phyloP scores from a whole-genome alignment of 2,329 filamentous ascomycete genomes.

The Curvularia spicifera region DNA sequence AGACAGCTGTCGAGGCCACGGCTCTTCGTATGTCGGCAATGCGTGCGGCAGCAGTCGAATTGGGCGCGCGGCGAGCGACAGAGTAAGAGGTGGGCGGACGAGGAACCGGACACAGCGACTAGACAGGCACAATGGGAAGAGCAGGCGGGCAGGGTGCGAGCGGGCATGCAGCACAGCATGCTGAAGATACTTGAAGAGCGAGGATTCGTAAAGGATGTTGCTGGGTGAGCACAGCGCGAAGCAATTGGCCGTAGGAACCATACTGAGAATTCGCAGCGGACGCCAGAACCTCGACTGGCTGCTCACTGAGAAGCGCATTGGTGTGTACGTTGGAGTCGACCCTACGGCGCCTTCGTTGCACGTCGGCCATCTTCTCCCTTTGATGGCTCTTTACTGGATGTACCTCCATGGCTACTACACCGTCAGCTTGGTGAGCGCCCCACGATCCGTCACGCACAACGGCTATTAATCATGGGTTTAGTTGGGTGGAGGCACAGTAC shows the following conservation, averaged over 20 bases:
- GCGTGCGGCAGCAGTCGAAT: slow-evolving; percentile 31
- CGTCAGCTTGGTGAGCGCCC: slow-evolving; percentile 62
- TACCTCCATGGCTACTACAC: slow-evolving; percentile 76
- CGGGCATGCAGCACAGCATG: slow-evolving; percentile 51
- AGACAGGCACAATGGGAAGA: slow-evolving; percentile 36
- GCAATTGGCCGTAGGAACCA: slow-evolving; percentile 9
- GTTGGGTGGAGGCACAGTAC: slow-evolving; percentile 76
- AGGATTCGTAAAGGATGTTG: slow-evolving; percentile 75
- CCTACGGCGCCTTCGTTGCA: slow-evolving; percentile 81
- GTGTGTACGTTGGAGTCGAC: slow-evolving; percentile 81
- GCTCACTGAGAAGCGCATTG: slow-evolving; percentile 70
- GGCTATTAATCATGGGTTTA: slow-evolving; percentile 37
- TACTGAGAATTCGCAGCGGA: slow-evolving; percentile 40
- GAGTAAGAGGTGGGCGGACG: slow-evolving; percentile 30
- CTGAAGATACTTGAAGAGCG: slow-evolving; percentile 73
- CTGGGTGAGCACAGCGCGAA: slow-evolving; percentile 63
- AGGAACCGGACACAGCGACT: slow-evolving; percentile 23
- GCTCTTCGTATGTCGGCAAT: slow-evolving; percentile 39
- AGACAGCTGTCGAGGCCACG: slow-evolving; percentile 38
- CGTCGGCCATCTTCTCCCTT: slow-evolving; percentile 77
- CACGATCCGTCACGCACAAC: slow-evolving; percentile 12
- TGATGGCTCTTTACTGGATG: slow-evolving; percentile 87
- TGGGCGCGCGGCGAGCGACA: slow-evolving; percentile 26
- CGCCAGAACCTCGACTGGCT: slow-evolving; percentile 66
- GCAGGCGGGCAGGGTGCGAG: slow-evolving; percentile 36